phyloP scores from a whole-genome alignment of 2,329 filamentous ascomycete genomes.

The Botrytis byssoidea region DNA sequence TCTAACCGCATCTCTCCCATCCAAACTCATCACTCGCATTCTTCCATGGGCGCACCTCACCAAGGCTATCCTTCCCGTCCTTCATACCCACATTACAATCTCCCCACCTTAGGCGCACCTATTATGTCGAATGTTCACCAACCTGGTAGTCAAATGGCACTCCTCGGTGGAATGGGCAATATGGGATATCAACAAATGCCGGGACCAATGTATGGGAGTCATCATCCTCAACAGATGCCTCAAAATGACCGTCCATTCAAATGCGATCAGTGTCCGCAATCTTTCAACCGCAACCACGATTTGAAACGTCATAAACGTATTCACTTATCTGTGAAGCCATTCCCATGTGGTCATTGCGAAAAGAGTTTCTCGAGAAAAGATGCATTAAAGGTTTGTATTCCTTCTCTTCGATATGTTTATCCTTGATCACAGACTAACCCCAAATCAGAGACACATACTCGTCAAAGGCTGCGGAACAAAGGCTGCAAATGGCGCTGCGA shows the following conservation, averaged over 20 bases:
- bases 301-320: slow-evolving; percentile 95
- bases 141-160: slow-evolving; percentile 67
- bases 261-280: slow-evolving; percentile 88
- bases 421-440: slow-evolving; percentile 33
- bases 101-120: slow-evolving; percentile 62
- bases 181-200: slow-evolving; percentile 52
- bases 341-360: slow-evolving; percentile 85
- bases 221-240: slow-evolving; percentile 50
- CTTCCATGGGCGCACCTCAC: slow-evolving; percentile 55
- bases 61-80: slow-evolving; percentile 49
- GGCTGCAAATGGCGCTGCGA: slow-evolving; percentile 24
- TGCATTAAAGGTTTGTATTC: slow-evolving; percentile 80
- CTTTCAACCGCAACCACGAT: slow-evolving; percentile 95
- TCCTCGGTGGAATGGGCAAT: slow-evolving; percentile 53
- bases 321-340: slow-evolving; percentile 92
- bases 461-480: slow-evolving; percentile 65
- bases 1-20: slow-evolving; percentile 43
- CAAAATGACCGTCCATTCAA: slow-evolving; percentile 86
- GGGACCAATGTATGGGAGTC: slow-evolving; percentile 58
- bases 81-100: slow-evolving; percentile 51
- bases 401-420: slow-evolving; percentile 24
- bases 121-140: slow-evolving; percentile 78
- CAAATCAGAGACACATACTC: slow-evolving; percentile 59
- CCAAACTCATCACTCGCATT: slow-evolving; percentile 40
- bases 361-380: slow-evolving; percentile 98